Percentiles rank a stretch among this genome's conserved stretches.
These are phyloP conservation scores for Thuidium tamariscinum DNA, from an alignment of 225 moss, liverwort and hornwort species.

Conservation along the genomic window DNA sequence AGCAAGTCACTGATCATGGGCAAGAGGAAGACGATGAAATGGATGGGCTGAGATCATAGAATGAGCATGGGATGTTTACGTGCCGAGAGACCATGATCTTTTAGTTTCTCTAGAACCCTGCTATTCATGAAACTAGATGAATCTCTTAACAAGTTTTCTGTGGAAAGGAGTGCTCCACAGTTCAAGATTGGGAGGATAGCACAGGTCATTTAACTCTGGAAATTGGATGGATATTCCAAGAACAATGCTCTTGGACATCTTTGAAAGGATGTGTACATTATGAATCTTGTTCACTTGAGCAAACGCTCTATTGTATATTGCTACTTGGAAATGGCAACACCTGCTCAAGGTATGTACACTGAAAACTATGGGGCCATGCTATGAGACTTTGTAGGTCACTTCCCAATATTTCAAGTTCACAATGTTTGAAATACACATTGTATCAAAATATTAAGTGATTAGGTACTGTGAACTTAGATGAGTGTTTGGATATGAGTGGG, in stretches of 20 bases:
- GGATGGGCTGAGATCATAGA: conserved; percentile 45
- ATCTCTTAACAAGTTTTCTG: background rate
- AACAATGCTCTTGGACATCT: background rate
- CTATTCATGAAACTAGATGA: background rate
- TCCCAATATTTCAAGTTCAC: background rate
- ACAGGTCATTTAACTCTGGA: background rate
- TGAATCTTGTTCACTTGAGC: conserved; percentile 6
- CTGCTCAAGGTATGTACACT: background rate
- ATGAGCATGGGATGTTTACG: background rate
- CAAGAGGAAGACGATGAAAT: conserved; percentile 86
- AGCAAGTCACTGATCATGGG: conserved; percentile 85
- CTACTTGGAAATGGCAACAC: background rate
- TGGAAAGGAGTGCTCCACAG: background rate
- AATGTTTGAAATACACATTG: background rate
- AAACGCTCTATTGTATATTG: conserved; percentile 8
- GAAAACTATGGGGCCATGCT: background rate
- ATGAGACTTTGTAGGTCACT: background rate
- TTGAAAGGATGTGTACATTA: conserved; percentile 6
- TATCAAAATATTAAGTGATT: background rate
- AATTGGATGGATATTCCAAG: background rate
- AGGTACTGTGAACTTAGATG: too few species aligned
- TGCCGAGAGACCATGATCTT: background rate
- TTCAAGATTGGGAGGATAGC: background rate
- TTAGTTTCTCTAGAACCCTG: background rate
- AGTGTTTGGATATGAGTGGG: background rate